Evolutionary conservation across 306 rosid genomes (phyloP).

Genomic region (Cicer yamashitae): DNA sequence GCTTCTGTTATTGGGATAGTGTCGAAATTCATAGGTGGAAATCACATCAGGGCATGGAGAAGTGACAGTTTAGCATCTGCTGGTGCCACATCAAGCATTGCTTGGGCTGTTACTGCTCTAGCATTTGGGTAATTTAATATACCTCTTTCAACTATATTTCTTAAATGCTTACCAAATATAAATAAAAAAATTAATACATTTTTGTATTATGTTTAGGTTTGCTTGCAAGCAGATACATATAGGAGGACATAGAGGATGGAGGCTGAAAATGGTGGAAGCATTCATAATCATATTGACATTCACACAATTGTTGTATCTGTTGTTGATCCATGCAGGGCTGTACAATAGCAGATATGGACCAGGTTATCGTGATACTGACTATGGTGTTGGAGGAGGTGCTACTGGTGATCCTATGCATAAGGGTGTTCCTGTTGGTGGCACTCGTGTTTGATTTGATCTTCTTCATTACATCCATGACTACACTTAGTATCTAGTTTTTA

Average conservation of each 20-base stretch:
- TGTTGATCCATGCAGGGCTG: slow-evolving; percentile 80
- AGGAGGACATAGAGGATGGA: slow-evolving; percentile 96
- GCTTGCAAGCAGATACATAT: slow-evolving; percentile 81
- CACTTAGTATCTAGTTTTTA: not conserved
- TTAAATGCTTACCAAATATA: no score
- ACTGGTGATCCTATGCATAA: slow-evolving; percentile 65
- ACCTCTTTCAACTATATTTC: no score
- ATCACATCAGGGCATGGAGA: slow-evolving; percentile 84
- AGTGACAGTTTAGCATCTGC: slow-evolving; percentile 88
- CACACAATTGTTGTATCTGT: slow-evolving; percentile 71
- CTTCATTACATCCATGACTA: not conserved
- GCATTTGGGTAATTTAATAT: slow-evolving; percentile 53
- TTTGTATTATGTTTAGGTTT: slow-evolving; percentile 50
- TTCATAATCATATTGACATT: slow-evolving; percentile 71
- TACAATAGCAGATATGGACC: slow-evolving; percentile 89
- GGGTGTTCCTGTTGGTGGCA: slow-evolving; percentile 50
- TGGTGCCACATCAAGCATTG: slow-evolving; percentile 60
- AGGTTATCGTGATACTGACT: slow-evolving; percentile 71
- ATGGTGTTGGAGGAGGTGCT: slow-evolving; percentile 53
- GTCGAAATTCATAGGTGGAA: slow-evolving; percentile 74
- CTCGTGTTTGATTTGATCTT: slow-evolving; percentile 47
- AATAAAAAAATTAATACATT: no score
- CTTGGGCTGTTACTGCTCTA: slow-evolving; percentile 85
- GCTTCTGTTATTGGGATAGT: slow-evolving; percentile 73
- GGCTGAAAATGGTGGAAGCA: slow-evolving; percentile 76